phyloP scores from a whole-genome alignment of 2,329 filamentous ascomycete genomes.

The Drechslerella stenobrocha region DNA sequence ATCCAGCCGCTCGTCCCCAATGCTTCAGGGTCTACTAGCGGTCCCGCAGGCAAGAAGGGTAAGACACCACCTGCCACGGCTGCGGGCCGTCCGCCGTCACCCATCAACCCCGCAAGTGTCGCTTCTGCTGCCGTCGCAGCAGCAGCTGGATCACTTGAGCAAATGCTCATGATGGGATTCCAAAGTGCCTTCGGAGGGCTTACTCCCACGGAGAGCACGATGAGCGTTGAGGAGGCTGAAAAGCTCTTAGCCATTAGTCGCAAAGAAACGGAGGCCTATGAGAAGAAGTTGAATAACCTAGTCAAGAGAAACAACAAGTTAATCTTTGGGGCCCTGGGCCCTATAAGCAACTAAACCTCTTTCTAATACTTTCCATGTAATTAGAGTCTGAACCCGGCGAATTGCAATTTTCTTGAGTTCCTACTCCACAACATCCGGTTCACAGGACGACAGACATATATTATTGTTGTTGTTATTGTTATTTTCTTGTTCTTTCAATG shows the following conservation, averaged over 20 bases:
- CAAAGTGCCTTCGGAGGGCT: slow-evolving; percentile 29
- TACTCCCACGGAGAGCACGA: slow-evolving; percentile 51
- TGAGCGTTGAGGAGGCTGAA: slow-evolving; percentile 69
- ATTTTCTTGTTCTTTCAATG: background rate
- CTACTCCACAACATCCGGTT: too few relatives aligned
- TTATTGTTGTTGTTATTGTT: too few relatives aligned
- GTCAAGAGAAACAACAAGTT: slow-evolving; percentile 63
- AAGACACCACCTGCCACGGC: slow-evolving; percentile 23
- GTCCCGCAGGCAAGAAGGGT: slow-evolving; percentile 4
- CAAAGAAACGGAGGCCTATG: slow-evolving; percentile 66
- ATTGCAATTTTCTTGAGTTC: too few relatives aligned
- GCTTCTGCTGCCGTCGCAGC: slow-evolving; percentile 46
- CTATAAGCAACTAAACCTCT: background rate
- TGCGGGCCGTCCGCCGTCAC: slow-evolving; percentile 25
- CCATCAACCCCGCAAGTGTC: slow-evolving; percentile 37
- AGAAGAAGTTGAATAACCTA: slow-evolving; percentile 65
- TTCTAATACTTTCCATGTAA: too few relatives aligned
- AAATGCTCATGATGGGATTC: slow-evolving; percentile 45
- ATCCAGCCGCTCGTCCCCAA: slow-evolving; percentile 16
- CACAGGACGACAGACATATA: too few relatives aligned
- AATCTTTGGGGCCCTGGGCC: slow-evolving; percentile 41
- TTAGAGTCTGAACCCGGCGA: too few relatives aligned
- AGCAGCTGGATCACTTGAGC: slow-evolving; percentile 37
- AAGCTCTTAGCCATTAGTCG: slow-evolving; percentile 59
- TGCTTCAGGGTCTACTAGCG: slow-evolving; percentile 10